Base-by-base conservation (phyloP, 140 eudicot species). In the Anethum foeniculum region DNA sequence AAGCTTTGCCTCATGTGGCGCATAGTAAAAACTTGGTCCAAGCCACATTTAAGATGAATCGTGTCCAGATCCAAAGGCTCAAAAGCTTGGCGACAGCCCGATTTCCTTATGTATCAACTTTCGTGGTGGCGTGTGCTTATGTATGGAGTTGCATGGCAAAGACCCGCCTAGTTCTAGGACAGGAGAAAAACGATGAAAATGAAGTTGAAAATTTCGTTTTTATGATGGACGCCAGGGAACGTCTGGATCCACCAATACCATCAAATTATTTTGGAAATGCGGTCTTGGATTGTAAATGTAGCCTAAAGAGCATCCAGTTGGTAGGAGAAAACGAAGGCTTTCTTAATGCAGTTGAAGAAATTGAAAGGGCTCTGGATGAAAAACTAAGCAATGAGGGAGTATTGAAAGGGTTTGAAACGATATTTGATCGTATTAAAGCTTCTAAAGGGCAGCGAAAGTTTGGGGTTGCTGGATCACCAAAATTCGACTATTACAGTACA, bases 381-480 rank as follows among this genome's bases (percentile, higher is more conserved):
- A 51, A 38, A n/a, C 0, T 60, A 46, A 19, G 38, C 39, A 60
- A 62, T 25, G 56, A 52, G 41, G 75, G 75, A 32, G 46, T 83
- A 19, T 77, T 83, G 23, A 67, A 82, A 64, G 86, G 75, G 1
- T 79, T 77, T 0, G 82, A 80, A 27, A 86, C 43, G 10, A 38
- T 81, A 83, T 15, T 79, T 21, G 39, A 28, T 0, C 7, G 1
- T 3, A 5, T 23, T 30, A 6, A 1, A 41, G 46, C 28, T 19
- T 19, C 32, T 2, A 19, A 43, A 41, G 68, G 64, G 43, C 64
- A 43, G 38, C 10, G n/a, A 25, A 41, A 1, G 2, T n/a, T 85
- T 7, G 79, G 86, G 25, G 79, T 89, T 54, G 84, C 89, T 2
- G 91, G 91, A 44, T 85, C 94, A 0, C 90, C 91, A 0, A 87